These are phyloP conservation scores for Acacia confusa DNA, from an alignment of 306 rosid species.

Conservation along the genomic window DNA sequence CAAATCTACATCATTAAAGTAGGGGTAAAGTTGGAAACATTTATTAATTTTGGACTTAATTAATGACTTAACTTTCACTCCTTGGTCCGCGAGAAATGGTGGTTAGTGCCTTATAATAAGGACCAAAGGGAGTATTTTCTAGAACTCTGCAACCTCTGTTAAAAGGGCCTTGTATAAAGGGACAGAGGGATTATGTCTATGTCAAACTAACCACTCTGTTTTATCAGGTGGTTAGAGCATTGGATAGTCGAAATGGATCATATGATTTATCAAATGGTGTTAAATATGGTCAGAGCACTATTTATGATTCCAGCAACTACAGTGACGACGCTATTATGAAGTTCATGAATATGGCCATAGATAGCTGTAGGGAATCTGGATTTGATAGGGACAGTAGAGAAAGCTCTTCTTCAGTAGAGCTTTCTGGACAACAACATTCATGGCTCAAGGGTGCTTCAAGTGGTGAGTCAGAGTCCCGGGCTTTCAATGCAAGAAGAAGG, in stretches of 20 bases:
- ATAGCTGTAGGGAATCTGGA: conserved; percentile 48
- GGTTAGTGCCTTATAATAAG: too few relatives aligned
- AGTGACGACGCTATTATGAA: conserved; percentile 51
- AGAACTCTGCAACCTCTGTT: too few relatives aligned
- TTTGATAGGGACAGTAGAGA: conserved; percentile 48
- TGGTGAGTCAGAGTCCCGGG: conserved; percentile 51
- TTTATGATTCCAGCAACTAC: conserved; percentile 72
- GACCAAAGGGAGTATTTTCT: too few relatives aligned
- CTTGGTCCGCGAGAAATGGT: too few relatives aligned
- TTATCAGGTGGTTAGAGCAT: conserved; percentile 76
- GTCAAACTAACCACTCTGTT: conserved; percentile 6
- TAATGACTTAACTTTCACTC: too few relatives aligned
- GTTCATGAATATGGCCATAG: conserved; percentile 64
- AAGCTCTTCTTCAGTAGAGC: conserved; percentile 44
- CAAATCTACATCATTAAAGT: too few relatives aligned
- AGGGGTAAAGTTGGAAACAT: too few relatives aligned
- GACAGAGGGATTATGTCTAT: not conserved
- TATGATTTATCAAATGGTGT: conserved; percentile 85
- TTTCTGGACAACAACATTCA: conserved; percentile 31
- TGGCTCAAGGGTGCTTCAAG: conserved; percentile 37
- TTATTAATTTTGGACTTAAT: too few relatives aligned
- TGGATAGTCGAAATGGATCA: conserved; percentile 64
- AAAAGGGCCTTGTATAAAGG: too few relatives aligned
- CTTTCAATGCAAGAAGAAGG: conserved; percentile 27
- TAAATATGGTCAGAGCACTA: conserved; percentile 78